phyloP scores from a whole-genome alignment of 2,329 filamentous ascomycete species.

The Onygena corvina region DNA sequence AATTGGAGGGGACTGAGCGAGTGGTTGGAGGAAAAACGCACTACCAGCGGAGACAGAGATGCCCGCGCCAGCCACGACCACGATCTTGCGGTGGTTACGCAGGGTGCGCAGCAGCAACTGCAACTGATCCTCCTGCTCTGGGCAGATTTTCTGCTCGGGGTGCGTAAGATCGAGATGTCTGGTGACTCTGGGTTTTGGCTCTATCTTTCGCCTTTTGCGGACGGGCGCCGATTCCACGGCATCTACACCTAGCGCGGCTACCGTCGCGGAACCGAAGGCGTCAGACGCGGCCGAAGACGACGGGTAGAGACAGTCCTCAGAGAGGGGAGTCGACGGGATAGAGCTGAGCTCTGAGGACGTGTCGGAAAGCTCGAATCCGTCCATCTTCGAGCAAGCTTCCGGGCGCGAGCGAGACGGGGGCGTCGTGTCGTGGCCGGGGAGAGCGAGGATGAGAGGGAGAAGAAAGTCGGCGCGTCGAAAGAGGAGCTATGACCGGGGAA shows the following conservation, averaged over 20 bases:
- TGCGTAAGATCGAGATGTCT: constrained; percentile 59
- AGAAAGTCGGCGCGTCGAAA: not conserved
- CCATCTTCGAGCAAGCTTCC: not conserved
- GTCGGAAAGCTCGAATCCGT: constrained; percentile 1
- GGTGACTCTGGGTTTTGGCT: constrained; percentile 61
- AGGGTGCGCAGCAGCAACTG: constrained; percentile 61
- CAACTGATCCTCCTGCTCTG: constrained; percentile 50
- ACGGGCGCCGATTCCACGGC: constrained; percentile 48
- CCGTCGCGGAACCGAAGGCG: constrained; percentile 21
- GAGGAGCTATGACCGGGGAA: not conserved
- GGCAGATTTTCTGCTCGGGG: constrained; percentile 22
- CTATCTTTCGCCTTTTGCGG: constrained; percentile 57
- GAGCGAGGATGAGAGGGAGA: not conserved
- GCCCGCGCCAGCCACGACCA: constrained; percentile 88
- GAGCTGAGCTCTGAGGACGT: constrained; percentile 33
- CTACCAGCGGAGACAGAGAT: constrained; percentile 94
- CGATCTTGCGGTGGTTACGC: constrained; percentile 86
- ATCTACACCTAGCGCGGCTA: constrained; percentile 23
- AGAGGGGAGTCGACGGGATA: constrained; percentile 28
- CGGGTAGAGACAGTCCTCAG: constrained; percentile 30
- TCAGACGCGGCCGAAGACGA: constrained; percentile 35
- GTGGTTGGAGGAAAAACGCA: constrained; percentile 38
- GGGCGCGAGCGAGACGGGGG: not conserved
- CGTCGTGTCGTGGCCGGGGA: not conserved
- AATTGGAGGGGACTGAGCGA: constrained; percentile 11